These are phyloP conservation scores for Arabis hirsuta DNA, from an alignment of 345 rosid species.

Conservation along the genomic window DNA sequence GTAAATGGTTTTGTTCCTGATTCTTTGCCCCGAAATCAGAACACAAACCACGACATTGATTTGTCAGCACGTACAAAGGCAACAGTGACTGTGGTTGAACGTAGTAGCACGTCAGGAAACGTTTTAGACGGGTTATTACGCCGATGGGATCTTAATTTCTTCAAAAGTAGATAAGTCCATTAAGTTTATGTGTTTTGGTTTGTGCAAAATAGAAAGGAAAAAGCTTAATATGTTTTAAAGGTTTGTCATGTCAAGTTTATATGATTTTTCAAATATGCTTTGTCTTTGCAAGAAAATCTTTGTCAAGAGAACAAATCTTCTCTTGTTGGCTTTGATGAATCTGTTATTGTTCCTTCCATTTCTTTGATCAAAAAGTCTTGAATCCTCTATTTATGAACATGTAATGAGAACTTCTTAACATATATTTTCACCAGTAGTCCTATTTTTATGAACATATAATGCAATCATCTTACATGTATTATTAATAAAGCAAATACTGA, in stretches of 20 bases:
- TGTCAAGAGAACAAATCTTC: constrained; percentile 6
- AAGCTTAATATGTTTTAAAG: constrained; percentile 28
- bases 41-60: constrained; percentile 53
- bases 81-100: constrained; percentile 70
- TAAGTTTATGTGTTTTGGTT: constrained; percentile 55
- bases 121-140: constrained; percentile 84
- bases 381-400: constrained; percentile 14
- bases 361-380: constrained; percentile 8
- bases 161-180: constrained; percentile 51
- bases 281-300: not conserved
- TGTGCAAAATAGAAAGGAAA: constrained; percentile 29
- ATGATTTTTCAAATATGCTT: constrained; percentile 15
- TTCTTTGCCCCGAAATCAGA: constrained; percentile 42
- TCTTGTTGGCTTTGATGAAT: constrained; percentile 19
- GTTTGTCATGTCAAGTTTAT: constrained; percentile 25
- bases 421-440: not conserved
- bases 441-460: not conserved
- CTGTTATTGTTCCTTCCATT: not conserved
- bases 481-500: no score
- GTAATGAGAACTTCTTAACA: not conserved
- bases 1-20: constrained; percentile 39
- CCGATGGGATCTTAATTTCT: constrained; percentile 84
- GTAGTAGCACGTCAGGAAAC: constrained; percentile 64
- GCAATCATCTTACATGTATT: constrained; percentile 7
- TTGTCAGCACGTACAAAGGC: constrained; percentile 79